These are phyloP conservation scores for Alternaria gaisen DNA, from an alignment of 2,329 filamentous ascomycete species.

Conservation along the genomic window DNA sequence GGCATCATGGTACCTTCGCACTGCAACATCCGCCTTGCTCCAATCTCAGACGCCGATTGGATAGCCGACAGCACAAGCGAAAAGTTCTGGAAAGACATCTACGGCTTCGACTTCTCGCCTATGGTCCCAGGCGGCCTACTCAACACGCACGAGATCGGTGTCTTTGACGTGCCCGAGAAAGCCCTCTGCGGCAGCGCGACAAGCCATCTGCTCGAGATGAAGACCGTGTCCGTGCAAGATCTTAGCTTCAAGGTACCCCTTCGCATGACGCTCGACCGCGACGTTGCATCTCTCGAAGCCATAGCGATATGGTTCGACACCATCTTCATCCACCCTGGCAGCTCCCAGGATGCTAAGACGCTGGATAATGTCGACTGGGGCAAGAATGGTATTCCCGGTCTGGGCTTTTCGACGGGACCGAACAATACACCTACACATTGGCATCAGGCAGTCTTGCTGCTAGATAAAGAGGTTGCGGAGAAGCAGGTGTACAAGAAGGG, in stretches of 20 bases:
- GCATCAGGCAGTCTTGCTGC: conserved; percentile 82
- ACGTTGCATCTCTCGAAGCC: conserved; percentile 78
- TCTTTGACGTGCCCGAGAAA: conserved; percentile 44
- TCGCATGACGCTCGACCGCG: conserved; percentile 66
- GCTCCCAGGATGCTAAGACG: conserved; percentile 34
- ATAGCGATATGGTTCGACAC: conserved; percentile 95
- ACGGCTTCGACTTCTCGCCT: conserved; percentile 91
- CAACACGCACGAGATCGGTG: conserved; percentile 62
- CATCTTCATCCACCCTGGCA: conserved; percentile 75
- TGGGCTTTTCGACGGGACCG: conserved; percentile 91
- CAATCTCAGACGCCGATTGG: conserved; percentile 79
- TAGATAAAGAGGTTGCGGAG: conserved; percentile 65
- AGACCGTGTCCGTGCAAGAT: conserved; percentile 75
- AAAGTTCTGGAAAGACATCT: conserved; percentile 86
- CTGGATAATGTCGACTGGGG: conserved; percentile 71
- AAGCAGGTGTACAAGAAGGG: conserved; percentile 59
- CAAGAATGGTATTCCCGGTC: conserved; percentile 63
- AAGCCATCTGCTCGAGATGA: conserved; percentile 80
- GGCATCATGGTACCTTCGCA: conserved; percentile 89
- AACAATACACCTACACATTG: conserved; percentile 82
- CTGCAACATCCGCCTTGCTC: conserved; percentile 82
- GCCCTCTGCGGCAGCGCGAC: conserved; percentile 61
- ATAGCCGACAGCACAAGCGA: conserved; percentile 74
- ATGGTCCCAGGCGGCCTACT: conserved; percentile 87
- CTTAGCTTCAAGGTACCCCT: conserved; percentile 78